Conservation (phyloP, 371 early-diverging fungal species). For the Mycotypha africana region DNA sequence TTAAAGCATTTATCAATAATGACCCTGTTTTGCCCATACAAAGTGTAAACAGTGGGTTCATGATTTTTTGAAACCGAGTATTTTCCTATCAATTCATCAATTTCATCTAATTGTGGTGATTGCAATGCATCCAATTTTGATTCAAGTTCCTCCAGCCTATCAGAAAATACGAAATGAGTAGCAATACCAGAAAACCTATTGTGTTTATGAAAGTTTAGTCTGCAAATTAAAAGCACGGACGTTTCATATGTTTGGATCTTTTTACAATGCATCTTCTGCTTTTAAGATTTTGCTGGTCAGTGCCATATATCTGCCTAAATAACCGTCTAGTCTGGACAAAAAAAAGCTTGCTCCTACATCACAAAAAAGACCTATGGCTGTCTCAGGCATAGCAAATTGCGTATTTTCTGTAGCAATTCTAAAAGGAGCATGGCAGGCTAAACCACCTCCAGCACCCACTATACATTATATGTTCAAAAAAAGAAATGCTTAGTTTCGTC, state of each 20-base stretch:
- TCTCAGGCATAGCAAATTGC: slow-evolving; percentile 92
- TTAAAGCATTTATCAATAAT: slow-evolving; percentile 66
- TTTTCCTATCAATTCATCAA: too few species aligned
- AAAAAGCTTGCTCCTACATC: slow-evolving; percentile 95
- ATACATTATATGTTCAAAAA: neutral
- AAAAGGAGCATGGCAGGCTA: slow-evolving; percentile 90
- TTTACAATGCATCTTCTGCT: slow-evolving; percentile 79
- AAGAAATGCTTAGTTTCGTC: too few species aligned
- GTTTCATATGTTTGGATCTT: too few species aligned
- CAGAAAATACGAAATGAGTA: slow-evolving; percentile 88
- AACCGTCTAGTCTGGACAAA: slow-evolving; percentile 85
- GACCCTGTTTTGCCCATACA: slow-evolving; percentile 10
- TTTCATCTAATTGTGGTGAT: too few species aligned
- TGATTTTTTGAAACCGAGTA: slow-evolving; percentile 32
- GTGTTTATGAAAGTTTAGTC: too few species aligned
- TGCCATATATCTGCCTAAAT: slow-evolving; percentile 86
- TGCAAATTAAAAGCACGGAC: too few species aligned
- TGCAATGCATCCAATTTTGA: slow-evolving; percentile 71
- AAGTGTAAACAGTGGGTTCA: slow-evolving; percentile 3
- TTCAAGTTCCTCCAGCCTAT: slow-evolving; percentile 67
- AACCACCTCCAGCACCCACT: slow-evolving; percentile 96
- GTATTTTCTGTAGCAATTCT: slow-evolving; percentile 94
- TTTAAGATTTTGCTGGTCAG: slow-evolving; percentile 76
- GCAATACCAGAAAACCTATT: slow-evolving; percentile 75
- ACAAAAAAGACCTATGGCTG: slow-evolving; percentile 88